Percentiles rank a stretch among this genome's conserved stretches.
phyloP scores from a whole-genome alignment of 2,329 filamentous ascomycete species.

The Amphichorda felina region DNA sequence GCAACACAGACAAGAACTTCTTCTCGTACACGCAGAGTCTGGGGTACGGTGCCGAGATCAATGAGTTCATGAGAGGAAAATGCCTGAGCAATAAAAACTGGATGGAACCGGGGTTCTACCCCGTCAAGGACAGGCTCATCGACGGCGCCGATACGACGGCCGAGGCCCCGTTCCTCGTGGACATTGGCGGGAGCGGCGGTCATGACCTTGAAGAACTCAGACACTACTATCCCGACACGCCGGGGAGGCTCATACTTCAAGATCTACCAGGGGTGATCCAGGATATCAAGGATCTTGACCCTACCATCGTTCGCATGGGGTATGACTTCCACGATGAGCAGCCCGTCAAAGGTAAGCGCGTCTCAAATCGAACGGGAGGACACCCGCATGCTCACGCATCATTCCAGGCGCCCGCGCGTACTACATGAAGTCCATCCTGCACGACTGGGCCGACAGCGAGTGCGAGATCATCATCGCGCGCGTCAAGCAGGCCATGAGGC shows the following conservation, averaged over 20 bases:
- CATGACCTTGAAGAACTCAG: conserved; percentile 20
- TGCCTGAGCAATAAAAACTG: neutral
- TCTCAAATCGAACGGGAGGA: neutral
- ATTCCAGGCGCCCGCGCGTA: conserved; percentile 23
- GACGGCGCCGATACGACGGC: conserved; percentile 16
- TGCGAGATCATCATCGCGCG: conserved; percentile 17
- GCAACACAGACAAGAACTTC: conserved; percentile 18
- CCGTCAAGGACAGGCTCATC: conserved; percentile 17
- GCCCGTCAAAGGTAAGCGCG: conserved; percentile 18
- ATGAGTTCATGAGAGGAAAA: conserved; percentile 18
- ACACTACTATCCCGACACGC: conserved; percentile 18
- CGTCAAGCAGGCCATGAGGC: conserved; percentile 16
- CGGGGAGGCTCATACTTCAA: conserved; percentile 33
- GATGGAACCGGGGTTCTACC: conserved; percentile 15
- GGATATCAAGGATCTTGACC: conserved; percentile 14
- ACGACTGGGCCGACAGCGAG: conserved; percentile 23
- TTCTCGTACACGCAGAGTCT: conserved; percentile 18
- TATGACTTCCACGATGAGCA: conserved; percentile 35
- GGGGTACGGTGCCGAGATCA: conserved; percentile 19
- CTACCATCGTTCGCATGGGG: conserved; percentile 18
- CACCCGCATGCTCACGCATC: too few relatives aligned
- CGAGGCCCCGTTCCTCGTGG: conserved; percentile 17
- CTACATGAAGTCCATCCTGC: conserved; percentile 26
- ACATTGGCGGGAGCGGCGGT: conserved; percentile 21
- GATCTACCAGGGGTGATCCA: conserved; percentile 30